These are phyloP conservation scores for Epichloe sibirici DNA, from an alignment of 2,329 filamentous ascomycete species.

Conservation along the genomic window DNA sequence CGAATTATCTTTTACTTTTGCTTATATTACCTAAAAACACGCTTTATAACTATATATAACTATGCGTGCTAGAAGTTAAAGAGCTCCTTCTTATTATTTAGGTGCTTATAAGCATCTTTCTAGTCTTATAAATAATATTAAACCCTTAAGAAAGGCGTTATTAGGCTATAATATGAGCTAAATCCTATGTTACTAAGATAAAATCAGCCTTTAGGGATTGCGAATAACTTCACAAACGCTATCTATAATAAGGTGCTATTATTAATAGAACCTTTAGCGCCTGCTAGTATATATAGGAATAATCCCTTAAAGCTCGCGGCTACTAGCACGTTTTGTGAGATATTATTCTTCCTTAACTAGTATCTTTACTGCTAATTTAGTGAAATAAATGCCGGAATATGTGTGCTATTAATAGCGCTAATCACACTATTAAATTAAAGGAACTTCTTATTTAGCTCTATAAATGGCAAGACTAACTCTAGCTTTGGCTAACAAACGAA, in stretches of 20 bases:
- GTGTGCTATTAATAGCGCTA: not conserved
- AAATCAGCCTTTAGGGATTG: not conserved
- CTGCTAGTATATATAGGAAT: not conserved
- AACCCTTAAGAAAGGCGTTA: too few species aligned
- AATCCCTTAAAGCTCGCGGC: not conserved
- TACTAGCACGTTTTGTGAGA: not conserved
- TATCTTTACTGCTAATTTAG: not conserved
- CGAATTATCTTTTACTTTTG: too few species aligned
- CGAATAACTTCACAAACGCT: not conserved
- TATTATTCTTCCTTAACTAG: not conserved
- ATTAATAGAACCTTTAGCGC: not conserved
- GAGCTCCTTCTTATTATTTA: too few species aligned
- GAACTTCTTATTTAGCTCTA: not conserved
- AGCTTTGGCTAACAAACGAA: not conserved
- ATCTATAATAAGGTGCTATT: not conserved
- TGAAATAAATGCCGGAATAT: not conserved
- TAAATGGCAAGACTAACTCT: not conserved
- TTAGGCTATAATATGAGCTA: too few species aligned
- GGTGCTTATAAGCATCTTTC: too few species aligned
- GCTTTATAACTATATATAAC: too few species aligned
- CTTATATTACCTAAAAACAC: too few species aligned
- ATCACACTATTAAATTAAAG: not conserved
- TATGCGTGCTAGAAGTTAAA: too few species aligned
- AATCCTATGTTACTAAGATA: too few species aligned
- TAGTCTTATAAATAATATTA: too few species aligned